Evolutionary conservation across 139 green algal genomes (phyloP), one percentile per base, ranked within the genome.

Genomic region (Closterium sp.): DNA sequence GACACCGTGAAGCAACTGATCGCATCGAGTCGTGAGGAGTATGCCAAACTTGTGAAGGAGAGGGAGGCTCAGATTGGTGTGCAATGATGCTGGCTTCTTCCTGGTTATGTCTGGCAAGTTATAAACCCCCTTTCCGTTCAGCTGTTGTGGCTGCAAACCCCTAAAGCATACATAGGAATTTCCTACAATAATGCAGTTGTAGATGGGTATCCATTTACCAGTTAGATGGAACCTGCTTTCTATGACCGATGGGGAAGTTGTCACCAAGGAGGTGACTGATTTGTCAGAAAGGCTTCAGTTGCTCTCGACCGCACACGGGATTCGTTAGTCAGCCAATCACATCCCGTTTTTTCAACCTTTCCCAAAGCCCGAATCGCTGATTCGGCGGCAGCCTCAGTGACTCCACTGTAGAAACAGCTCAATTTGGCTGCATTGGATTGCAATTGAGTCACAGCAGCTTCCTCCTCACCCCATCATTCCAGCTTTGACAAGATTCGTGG

Each of bases 1-100:
- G 89, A 92, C 30, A 32, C 64, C 5, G 89, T 86, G 16, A 92
- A 92, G 34, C 87, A 87, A 21, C 32, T 92, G n/a, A 89, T 92
- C 19, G 28, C 12, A 43, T 81, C 55, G 12, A 92, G 89, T 10
- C 31, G 90, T 43, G 33, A 31, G 0, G 83, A 35, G 32, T 92
- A 92, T 33, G 84, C 90, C 4, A 33, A 64, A 7, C 89, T 92
- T 88, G 89, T 92, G 31, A 23, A 66, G 83, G 89, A 92, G 43
- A 92, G 89, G 64, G 28, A 91, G 34, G 86, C 86, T 16, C n/a
- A 89, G 55, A 76, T 76, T 28, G 16, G 55, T 76, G 55, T 12
- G 2, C 16, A 76, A 16, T 76, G 55, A 76, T 76, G 55, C 4
- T 76, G 23, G 2, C n/a, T n/a, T n/a, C 25, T 3, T 76, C 4